These are phyloP conservation scores for Talaromyces atroroseus DNA, from an alignment of 2,329 filamentous ascomycete species.

Conservation along the genomic window DNA sequence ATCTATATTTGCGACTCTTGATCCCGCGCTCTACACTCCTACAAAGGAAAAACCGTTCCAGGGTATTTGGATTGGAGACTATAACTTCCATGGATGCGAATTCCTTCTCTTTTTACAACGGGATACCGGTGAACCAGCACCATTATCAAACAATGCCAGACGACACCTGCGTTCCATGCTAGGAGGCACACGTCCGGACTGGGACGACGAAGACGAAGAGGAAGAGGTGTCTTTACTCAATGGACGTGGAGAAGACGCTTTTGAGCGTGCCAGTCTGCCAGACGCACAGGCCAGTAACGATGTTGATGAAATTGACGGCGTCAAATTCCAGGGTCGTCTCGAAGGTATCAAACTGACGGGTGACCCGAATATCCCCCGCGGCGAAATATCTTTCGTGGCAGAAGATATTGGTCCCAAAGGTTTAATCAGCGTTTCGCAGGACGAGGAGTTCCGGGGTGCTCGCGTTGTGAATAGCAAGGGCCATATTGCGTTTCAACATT, in stretches of 20 bases:
- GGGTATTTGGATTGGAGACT: constrained; percentile 90
- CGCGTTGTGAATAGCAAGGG: constrained; percentile 68
- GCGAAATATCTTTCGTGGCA: constrained; percentile 74
- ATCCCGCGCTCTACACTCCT: constrained; percentile 70
- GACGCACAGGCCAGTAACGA: neutral
- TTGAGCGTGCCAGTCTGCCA: constrained; percentile 5
- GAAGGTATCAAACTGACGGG: constrained; percentile 89
- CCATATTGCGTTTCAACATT: constrained; percentile 71
- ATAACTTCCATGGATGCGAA: constrained; percentile 80
- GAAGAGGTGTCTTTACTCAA: constrained; percentile 3
- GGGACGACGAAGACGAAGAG: neutral
- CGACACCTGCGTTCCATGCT: constrained; percentile 1
- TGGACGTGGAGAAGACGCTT: constrained; percentile 9
- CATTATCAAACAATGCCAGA: constrained; percentile 2
- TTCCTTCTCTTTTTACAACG: constrained; percentile 78
- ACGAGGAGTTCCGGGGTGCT: constrained; percentile 66
- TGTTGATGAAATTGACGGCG: constrained; percentile 35
- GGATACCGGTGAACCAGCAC: constrained; percentile 31
- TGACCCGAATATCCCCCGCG: constrained; percentile 82
- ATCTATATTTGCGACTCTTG: constrained; percentile 66
- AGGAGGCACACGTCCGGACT: neutral
- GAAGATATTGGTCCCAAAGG: constrained; percentile 67
- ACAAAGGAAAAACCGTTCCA: constrained; percentile 75
- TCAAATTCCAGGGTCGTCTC: constrained; percentile 59
- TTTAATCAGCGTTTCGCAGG: constrained; percentile 58